phyloP scores from a whole-genome alignment of 129 eudicot genomes.

The Chrysanthemum seticuspe region DNA sequence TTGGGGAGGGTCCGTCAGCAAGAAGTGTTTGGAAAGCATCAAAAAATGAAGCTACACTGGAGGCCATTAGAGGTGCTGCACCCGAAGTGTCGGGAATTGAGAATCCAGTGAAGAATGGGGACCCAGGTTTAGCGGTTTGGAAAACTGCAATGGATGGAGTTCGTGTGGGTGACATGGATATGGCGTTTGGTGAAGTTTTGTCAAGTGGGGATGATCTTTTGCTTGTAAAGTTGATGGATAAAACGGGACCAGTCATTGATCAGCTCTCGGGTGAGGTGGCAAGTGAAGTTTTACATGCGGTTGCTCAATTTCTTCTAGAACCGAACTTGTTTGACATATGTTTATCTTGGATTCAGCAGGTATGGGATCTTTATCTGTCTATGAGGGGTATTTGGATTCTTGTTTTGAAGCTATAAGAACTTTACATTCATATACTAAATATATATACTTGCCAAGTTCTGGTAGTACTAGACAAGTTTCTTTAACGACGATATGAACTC shows the following conservation, averaged over 20 bases:
- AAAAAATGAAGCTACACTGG: conserved; percentile 90
- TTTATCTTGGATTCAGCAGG: conserved; percentile 98
- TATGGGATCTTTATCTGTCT: conserved; percentile 19
- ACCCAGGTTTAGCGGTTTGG: conserved; percentile 72
- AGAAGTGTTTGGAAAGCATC: conserved; percentile 97
- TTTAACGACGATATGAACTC: too few relatives aligned
- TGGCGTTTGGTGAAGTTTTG: conserved; percentile 74
- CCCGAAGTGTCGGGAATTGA: conserved; percentile 62
- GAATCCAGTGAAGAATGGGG: conserved; percentile 47
- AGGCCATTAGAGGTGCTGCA: conserved; percentile 74
- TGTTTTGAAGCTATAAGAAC: not conserved
- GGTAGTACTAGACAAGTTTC: too few relatives aligned
- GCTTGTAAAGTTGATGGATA: conserved; percentile 87
- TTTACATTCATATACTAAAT: too few relatives aligned
- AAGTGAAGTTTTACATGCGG: conserved; percentile 66
- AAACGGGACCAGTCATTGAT: conserved; percentile 77
- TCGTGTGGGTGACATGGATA: conserved; percentile 66
- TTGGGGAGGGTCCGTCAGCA: conserved; percentile 96
- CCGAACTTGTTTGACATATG: conserved; percentile 68
- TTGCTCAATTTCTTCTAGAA: conserved; percentile 64
- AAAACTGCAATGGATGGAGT: conserved; percentile 88
- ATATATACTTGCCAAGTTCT: too few relatives aligned
- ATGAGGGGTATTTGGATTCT: not conserved
- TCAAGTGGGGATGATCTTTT: conserved; percentile 81
- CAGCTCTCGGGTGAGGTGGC: conserved; percentile 74